Evolutionary conservation across 2,329 filamentous ascomycete species (phyloP), one percentile per base, ranked within the genome.

Genomic region (Periconia sp.): DNA sequence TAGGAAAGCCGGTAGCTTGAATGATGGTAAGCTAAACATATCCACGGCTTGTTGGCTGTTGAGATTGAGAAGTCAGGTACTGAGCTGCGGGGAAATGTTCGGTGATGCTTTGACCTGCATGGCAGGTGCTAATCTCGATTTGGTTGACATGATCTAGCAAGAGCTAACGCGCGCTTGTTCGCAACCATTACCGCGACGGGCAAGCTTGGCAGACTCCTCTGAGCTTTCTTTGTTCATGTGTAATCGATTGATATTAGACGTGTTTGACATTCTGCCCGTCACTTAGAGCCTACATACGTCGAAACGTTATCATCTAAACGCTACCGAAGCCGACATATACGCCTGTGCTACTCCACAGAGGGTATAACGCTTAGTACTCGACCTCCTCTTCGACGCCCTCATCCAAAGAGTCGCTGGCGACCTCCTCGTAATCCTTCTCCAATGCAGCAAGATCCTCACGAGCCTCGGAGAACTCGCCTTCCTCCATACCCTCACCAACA

Each of bases 401-500:
- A 12, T 81, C 77, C 57, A 85, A 77, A 25, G 61, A 67, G 72
- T 92, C 88, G 68, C 78, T 82, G 48, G 87, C 88, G 58, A 92
- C 88, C 79, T 92, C 88, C 73, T 91, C 88, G 69, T 92, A 92
- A 63, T 92, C 88, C 78, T 87, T 89, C 79, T 92, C 89, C 23
- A 94, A 78, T 34, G 89, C 89, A 51, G 89, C 89, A 48, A 94
- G 78, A 70, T 94, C 89, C 77, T 94, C 89, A 59, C 89, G 86
- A 50, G 89, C 89, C 74, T 94, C 89, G 52, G 85, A 88, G 77
- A 94, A 94, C 73, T 94, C 89, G 62, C 89, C 89, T 72, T 94
- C 89, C 77, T 94, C 89, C 89, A 94, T 94, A 75, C 89, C 89
- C 76, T 94, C 89, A 56, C 89, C 89, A 40, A 94, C 89, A 57